phyloP scores from a whole-genome alignment of 352 stramenopile species.

The Phytophthora ohioensis region DNA sequence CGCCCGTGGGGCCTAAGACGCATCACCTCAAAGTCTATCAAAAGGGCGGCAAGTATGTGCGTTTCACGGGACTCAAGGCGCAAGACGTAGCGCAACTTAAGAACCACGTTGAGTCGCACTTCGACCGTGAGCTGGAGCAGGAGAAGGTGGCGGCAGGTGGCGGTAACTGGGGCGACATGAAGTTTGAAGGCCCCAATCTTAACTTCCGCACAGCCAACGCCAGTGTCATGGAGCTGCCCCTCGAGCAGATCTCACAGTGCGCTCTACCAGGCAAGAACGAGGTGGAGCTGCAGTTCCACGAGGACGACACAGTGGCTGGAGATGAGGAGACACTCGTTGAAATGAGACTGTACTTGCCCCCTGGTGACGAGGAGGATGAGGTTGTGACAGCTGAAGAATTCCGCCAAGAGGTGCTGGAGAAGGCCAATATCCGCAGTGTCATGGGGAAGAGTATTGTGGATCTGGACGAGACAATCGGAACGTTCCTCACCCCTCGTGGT shows the following conservation, averaged over 20 bases:
- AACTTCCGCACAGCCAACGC: constrained; percentile 79
- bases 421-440: constrained; percentile 90
- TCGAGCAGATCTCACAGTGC: constrained; percentile 85
- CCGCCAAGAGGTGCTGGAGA: constrained; percentile 87
- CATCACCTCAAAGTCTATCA: constrained; percentile 89
- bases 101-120: constrained; percentile 78
- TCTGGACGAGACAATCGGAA: constrained; percentile 96
- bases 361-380: constrained; percentile 57
- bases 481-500: constrained; percentile 98
- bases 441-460: constrained; percentile 98
- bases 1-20: constrained; percentile 79
- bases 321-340: constrained; percentile 95
- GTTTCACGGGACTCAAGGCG: constrained; percentile 81
- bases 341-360: constrained; percentile 97
- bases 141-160: constrained; percentile 90
- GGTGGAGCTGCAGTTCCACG: constrained; percentile 99
- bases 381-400: constrained; percentile 75
- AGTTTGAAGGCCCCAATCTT: constrained; percentile 91
- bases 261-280: constrained; percentile 98
- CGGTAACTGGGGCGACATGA: constrained; percentile 95
- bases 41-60: constrained; percentile 86
- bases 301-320: constrained; percentile 97
- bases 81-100: constrained; percentile 73
- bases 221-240: constrained; percentile 78
- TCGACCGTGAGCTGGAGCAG: constrained; percentile 91